Evolutionary conservation across 2,329 filamentous ascomycete species (phyloP).

Genomic region (Diaporthe sp.): DNA sequence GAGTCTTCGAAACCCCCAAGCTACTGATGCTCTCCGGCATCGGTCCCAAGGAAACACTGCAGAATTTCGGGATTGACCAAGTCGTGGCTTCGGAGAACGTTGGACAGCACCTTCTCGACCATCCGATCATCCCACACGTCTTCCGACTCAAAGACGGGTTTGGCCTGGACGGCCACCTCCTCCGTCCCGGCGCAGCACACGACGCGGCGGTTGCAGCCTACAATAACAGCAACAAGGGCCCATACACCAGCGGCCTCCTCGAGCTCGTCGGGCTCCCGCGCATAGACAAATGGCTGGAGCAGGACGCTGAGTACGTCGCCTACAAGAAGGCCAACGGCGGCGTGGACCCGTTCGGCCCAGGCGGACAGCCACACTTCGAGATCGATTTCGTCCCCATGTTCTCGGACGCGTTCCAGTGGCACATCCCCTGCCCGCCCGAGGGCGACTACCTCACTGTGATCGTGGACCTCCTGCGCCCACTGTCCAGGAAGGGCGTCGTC

Average conservation of each 20-base stretch:
- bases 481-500: conserved; percentile 63
- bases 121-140: conserved; percentile 65
- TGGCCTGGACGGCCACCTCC: conserved; percentile 55
- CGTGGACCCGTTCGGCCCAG: conserved; percentile 66
- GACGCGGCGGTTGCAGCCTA: conserved; percentile 53
- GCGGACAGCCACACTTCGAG: conserved; percentile 71
- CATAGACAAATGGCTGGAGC: conserved; percentile 66
- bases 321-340: conserved; percentile 57
- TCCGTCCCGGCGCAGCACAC: conserved; percentile 52
- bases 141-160: conserved; percentile 58
- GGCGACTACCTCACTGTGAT: conserved; percentile 70
- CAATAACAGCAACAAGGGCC: conserved; percentile 52
- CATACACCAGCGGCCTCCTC: conserved; percentile 55
- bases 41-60: conserved; percentile 66
- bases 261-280: conserved; percentile 69
- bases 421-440: conserved; percentile 53
- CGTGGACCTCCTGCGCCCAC: conserved; percentile 58
- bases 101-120: conserved; percentile 74
- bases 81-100: conserved; percentile 71
- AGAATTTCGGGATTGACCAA: conserved; percentile 64
- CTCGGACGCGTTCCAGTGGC: conserved; percentile 61
- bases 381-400: conserved; percentile 74
- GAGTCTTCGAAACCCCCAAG: conserved; percentile 74
- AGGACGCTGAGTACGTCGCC: conserved; percentile 59
- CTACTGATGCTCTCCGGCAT: conserved; percentile 75